Evolutionary conservation across 495 filamentous ascomycete species (phyloP).

Genomic region (Aspergillus bertholletiae): DNA sequence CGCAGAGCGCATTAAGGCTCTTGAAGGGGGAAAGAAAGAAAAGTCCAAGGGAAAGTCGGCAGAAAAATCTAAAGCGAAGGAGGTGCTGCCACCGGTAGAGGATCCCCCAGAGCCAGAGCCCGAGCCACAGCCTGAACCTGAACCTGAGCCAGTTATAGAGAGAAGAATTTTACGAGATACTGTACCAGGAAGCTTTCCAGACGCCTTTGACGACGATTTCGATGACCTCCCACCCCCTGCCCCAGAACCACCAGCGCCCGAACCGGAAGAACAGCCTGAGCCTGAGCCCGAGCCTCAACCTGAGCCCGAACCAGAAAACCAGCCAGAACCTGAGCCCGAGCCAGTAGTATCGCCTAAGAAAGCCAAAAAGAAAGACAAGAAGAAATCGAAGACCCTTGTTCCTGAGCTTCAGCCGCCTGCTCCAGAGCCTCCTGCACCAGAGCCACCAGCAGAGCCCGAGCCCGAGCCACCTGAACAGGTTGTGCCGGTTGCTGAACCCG

Average conservation of each 20-base stretch:
- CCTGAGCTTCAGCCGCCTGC: conserved; percentile 4
- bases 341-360: conserved; percentile 11
- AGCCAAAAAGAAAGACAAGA: conserved; percentile 17
- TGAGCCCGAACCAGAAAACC: conserved; percentile 3
- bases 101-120: conserved; percentile 14
- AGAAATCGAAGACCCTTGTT: conserved; percentile 26
- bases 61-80: conserved; percentile 26
- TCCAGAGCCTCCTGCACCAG: background rate
- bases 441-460: conserved; percentile 13
- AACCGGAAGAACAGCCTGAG: conserved; percentile 12
- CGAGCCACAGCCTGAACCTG: conserved; percentile 19
- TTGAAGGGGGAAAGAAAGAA: conserved; percentile 43
- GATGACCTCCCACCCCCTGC: conserved; percentile 14
- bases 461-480: conserved; percentile 5
- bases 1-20: conserved; percentile 44
- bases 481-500: conserved; percentile 1
- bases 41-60: conserved; percentile 32
- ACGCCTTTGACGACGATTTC: conserved; percentile 21
- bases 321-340: background rate
- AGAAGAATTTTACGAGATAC: conserved; percentile 28
- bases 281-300: conserved; percentile 6
- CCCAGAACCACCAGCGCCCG: conserved; percentile 10
- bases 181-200: conserved; percentile 42
- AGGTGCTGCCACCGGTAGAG: conserved; percentile 14
- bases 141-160: conserved; percentile 16